These are phyloP conservation scores for Thelonectria rubi DNA, from an alignment of 2,329 filamentous ascomycete species.

Conservation along the genomic window DNA sequence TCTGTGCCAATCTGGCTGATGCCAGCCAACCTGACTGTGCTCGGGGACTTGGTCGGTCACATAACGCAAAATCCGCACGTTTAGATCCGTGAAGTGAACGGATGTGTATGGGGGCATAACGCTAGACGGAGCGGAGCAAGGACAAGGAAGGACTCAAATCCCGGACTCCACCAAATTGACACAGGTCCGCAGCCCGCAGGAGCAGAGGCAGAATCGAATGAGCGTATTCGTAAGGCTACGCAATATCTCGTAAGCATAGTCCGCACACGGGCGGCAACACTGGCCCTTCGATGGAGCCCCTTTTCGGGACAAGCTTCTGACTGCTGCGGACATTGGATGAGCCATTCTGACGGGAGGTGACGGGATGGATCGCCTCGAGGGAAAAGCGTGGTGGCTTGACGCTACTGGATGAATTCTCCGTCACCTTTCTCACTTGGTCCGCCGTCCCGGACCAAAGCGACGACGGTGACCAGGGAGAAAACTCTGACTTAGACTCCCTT, in stretches of 20 bases:
- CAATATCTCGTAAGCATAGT: conserved; percentile 38
- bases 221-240: conserved; percentile 7
- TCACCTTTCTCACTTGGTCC: conserved; percentile 19
- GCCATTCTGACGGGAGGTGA: conserved; percentile 21
- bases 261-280: conserved; percentile 33
- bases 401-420: conserved; percentile 17
- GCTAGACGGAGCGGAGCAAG: conserved; percentile 28
- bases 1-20: neutral
- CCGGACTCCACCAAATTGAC: conserved; percentile 32
- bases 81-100: conserved; percentile 14
- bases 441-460: conserved; percentile 27
- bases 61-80: conserved; percentile 35
- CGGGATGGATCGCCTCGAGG: conserved; percentile 11
- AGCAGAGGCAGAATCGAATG: neutral
- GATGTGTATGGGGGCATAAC: conserved; percentile 35
- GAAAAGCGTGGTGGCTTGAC: conserved; percentile 21
- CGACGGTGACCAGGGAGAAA: neutral
- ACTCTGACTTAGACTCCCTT: neutral
- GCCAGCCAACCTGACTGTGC: conserved; percentile 21
- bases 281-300: conserved; percentile 20
- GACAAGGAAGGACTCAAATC: conserved; percentile 19
- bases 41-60: conserved; percentile 32
- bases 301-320: conserved; percentile 22
- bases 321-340: conserved; percentile 29
- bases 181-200: conserved; percentile 29